phyloP scores from a whole-genome alignment of 2,329 filamentous ascomycete genomes.

The Drechslerella dactyloides region DNA sequence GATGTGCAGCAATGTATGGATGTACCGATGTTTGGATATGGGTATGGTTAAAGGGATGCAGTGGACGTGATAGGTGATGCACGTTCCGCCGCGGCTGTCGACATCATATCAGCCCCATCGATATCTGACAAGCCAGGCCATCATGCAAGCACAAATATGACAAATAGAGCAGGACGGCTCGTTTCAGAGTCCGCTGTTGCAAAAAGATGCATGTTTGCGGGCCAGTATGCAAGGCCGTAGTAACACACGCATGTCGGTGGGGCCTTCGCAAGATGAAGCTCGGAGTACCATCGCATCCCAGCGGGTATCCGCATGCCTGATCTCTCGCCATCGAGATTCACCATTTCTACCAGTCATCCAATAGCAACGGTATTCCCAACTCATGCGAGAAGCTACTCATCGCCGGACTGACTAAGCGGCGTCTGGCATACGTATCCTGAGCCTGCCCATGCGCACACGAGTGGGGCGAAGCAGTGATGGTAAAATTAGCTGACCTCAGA shows the following conservation, averaged over 20 bases:
- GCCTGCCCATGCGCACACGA: slow-evolving; percentile 15
- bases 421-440: slow-evolving; percentile 35
- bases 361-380: slow-evolving; percentile 5
- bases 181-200: slow-evolving; percentile 18
- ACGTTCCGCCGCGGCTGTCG: slow-evolving; percentile 27
- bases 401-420: slow-evolving; percentile 38
- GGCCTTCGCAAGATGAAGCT: not conserved
- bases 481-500: slow-evolving; percentile 43
- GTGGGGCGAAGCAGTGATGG: slow-evolving; percentile 43
- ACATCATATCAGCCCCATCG: slow-evolving; percentile 6
- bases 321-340: not conserved
- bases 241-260: not conserved
- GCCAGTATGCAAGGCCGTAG: not conserved
- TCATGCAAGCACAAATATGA: slow-evolving; percentile 23
- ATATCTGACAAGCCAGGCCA: slow-evolving; percentile 1
- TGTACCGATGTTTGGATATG: no score
- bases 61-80: not conserved
- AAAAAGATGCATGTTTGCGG: slow-evolving; percentile 11
- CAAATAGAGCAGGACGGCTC: slow-evolving; percentile 16
- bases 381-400: slow-evolving; percentile 1
- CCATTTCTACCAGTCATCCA: not conserved
- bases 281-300: not conserved
- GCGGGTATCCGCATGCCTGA: not conserved
- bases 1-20: no score
- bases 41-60: no score